phyloP scores from a whole-genome alignment of 768 basidiomycete species.

The Lactifluus piperatus region DNA sequence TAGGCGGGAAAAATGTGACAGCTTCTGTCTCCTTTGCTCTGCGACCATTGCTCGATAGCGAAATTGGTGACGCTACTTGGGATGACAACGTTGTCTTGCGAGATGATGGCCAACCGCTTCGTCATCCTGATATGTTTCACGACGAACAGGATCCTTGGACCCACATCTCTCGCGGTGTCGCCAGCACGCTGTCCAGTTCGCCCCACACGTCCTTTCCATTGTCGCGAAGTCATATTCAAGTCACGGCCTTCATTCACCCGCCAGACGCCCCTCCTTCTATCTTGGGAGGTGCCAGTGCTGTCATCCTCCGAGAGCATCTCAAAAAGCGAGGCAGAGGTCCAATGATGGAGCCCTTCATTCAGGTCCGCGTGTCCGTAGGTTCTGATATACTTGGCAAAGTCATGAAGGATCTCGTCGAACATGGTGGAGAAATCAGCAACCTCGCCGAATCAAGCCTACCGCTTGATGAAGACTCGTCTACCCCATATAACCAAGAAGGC shows the following conservation, averaged over 20 bases:
- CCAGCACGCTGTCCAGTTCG: conserved; percentile 65
- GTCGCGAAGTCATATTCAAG: conserved; percentile 51
- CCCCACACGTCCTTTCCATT: conserved; percentile 69
- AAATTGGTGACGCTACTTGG: conserved; percentile 61
- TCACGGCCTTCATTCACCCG: conserved; percentile 39
- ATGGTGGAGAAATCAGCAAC: conserved; percentile 70
- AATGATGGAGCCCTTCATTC: conserved; percentile 71
- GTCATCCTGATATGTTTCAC: conserved; percentile 41
- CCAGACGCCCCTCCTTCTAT: conserved; percentile 37
- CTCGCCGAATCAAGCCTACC: conserved; percentile 39
- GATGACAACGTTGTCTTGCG: conserved; percentile 70
- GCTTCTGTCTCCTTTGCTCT: conserved; percentile 49
- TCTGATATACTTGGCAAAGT: conserved; percentile 67
- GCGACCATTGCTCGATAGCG: conserved; percentile 43
- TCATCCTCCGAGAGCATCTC: conserved; percentile 54
- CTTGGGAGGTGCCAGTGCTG: conserved; percentile 56
- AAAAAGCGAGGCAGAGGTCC: conserved; percentile 59
- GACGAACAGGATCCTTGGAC: conserved; percentile 35
- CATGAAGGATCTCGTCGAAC: conserved; percentile 77
- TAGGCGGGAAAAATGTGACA: conserved; percentile 45
- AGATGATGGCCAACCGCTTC: conserved; percentile 40
- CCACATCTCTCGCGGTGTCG: conserved; percentile 58
- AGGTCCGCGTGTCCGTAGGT: conserved; percentile 56
- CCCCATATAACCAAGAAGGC: conserved; percentile 46
- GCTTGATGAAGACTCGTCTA: conserved; percentile 30